Conservation (phyloP, 2,329 filamentous ascomycete species). For the Colletotrichum australisinense region DNA sequence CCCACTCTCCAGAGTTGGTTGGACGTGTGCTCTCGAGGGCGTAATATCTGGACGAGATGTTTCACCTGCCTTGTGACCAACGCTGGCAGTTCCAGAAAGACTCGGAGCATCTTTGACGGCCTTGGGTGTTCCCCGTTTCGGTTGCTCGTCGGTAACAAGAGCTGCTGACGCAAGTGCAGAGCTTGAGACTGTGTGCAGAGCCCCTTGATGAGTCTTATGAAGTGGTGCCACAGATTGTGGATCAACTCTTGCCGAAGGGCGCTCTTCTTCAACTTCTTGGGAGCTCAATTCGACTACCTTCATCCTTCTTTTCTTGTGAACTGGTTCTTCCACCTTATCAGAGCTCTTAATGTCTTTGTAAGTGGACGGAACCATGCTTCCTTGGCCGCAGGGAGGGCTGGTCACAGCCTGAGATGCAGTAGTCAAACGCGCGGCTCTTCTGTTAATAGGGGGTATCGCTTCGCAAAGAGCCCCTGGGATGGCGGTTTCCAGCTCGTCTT, state of each 20-base stretch:
- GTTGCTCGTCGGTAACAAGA: not conserved
- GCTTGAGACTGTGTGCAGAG: not conserved
- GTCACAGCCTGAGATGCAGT: constrained; percentile 12
- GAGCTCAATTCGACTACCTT: constrained; percentile 40
- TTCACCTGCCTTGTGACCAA: not conserved
- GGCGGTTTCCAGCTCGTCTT: constrained; percentile 51
- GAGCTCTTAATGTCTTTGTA: constrained; percentile 15
- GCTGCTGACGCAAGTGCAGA: not conserved
- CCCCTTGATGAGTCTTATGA: not conserved
- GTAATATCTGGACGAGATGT: not conserved
- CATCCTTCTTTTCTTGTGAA: constrained; percentile 37
- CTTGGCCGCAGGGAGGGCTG: constrained; percentile 41
- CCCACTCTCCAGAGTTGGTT: not conserved
- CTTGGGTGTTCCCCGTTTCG: not conserved
- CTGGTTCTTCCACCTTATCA: constrained; percentile 5
- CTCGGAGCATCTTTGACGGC: not conserved
- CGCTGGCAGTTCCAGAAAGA: not conserved
- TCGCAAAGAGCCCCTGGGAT: constrained; percentile 44
- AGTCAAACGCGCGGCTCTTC: constrained; percentile 7
- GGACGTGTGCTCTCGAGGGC: not conserved
- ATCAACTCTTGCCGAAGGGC: not conserved
- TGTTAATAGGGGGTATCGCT: constrained; percentile 32
- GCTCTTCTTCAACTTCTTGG: not conserved
- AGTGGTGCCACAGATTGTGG: constrained; percentile 1
- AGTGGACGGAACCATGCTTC: constrained; percentile 35